Base-by-base conservation (phyloP, 352 stramenopile species). In the Phytophthora lateralis region DNA sequence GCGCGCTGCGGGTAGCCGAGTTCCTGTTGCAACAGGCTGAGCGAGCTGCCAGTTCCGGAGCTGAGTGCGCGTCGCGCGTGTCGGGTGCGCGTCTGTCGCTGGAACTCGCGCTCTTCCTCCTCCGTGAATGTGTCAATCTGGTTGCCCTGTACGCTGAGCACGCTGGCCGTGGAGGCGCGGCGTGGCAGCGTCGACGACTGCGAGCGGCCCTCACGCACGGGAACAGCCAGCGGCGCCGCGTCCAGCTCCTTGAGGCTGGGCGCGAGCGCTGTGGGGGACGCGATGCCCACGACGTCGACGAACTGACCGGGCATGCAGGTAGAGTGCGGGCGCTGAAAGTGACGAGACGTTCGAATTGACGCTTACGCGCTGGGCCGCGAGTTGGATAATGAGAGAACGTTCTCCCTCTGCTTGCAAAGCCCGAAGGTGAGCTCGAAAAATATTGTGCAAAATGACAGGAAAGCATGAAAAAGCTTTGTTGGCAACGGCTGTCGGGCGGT, bases 11-110 rank as follows among this genome's bases (percentile, higher is more conserved):
- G 80, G 60, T 92, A 92, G n/a, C 82, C 82, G 17, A 92, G 82
- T 62, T 92, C 82, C 43, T 89, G 60, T 41, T 92, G 82, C 32
- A 92, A 51, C 26, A 91, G 66, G 57, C 82, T 91, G 21, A 85
- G 64, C 11, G 66, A 73, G 15, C 56, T 66, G 37, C 63, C 50
- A 21, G 73, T 70, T 41, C 85, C 80, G 18, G 78, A 83, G 54
- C 79, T 90, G 56, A 89, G 80, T 29, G 80, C 71, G 38, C 82
- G 80, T 3, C 80, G 76, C 18, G 73, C 59, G 45, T 69, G 51
- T 0, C 68, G 62, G 3, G 46, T 32, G 7, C 29, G 60, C 42
- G 69, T 64, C 15, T 82, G 68, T 6, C 48, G 56, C 18, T 72
- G 53, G 18, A 69, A 45, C 17, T 75, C 58, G 37, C 53, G 20